Evolutionary conservation across 352 stramenopile genomes (phyloP).

Genomic region (Blastocystis sp.): DNA sequence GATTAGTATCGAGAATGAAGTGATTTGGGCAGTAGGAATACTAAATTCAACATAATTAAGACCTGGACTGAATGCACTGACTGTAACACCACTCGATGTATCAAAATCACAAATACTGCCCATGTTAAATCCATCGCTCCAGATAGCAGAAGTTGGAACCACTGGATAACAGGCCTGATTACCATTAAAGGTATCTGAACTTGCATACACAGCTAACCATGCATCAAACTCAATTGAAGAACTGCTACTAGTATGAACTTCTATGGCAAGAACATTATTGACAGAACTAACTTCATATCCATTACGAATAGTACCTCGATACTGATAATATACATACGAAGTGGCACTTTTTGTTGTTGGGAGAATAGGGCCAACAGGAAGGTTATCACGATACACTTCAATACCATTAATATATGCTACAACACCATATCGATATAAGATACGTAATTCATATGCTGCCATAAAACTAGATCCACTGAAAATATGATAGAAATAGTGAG

Average conservation of each 20-base stretch:
- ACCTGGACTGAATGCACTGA: too few relatives aligned
- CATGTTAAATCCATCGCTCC: too few relatives aligned
- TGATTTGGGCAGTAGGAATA: too few relatives aligned
- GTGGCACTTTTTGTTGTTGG: neutral
- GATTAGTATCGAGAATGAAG: too few relatives aligned
- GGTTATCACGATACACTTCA: slow-evolving; percentile 29
- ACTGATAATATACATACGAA: neutral
- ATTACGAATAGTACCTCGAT: neutral
- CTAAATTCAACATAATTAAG: too few relatives aligned
- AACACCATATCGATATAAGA: slow-evolving; percentile 16
- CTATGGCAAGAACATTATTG: neutral
- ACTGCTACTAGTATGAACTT: neutral
- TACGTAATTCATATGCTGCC: neutral
- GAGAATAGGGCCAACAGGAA: neutral
- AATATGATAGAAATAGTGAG: slow-evolving; percentile 51
- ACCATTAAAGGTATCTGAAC: neutral
- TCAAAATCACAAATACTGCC: too few relatives aligned
- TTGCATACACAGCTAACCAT: neutral
- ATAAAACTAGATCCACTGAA: neutral
- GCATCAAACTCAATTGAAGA: neutral
- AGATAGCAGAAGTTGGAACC: too few relatives aligned
- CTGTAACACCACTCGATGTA: too few relatives aligned
- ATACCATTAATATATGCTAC: slow-evolving; percentile 5
- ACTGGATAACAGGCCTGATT: too few relatives aligned
- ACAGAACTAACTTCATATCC: neutral